Evolutionary conservation across 805 yeast genomes (phyloP).

Genomic region (Ogataea saltuana): DNA sequence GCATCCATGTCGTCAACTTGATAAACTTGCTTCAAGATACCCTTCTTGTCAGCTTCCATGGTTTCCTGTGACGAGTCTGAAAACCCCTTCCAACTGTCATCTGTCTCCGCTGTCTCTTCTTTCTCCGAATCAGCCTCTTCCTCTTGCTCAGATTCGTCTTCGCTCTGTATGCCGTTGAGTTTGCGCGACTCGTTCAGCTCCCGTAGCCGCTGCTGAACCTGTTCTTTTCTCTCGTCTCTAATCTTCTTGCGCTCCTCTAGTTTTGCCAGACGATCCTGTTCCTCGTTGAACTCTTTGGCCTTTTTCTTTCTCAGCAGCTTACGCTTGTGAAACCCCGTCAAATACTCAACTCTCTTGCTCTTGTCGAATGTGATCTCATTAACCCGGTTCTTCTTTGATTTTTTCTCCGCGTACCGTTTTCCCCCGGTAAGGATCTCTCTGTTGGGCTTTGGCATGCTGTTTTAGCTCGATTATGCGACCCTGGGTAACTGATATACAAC

Average conservation of each 20-base stretch:
- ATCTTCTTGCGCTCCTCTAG: constrained; percentile 73
- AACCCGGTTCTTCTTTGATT: constrained; percentile 64
- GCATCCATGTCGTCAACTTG: constrained; percentile 38
- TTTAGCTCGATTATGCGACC: too few relatives aligned
- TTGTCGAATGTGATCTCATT: constrained; percentile 86
- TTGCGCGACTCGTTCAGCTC: constrained; percentile 49
- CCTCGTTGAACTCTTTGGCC: constrained; percentile 74
- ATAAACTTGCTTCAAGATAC: constrained; percentile 48
- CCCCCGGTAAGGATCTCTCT: constrained; percentile 90
- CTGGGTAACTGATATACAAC: too few relatives aligned
- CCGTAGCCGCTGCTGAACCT: constrained; percentile 62
- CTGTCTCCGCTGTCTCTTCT: constrained; percentile 23
- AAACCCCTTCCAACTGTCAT: constrained; percentile 46
- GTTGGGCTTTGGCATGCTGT: constrained; percentile 47
- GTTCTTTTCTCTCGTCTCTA: constrained; percentile 69
- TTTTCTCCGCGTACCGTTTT: constrained; percentile 70
- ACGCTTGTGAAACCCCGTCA: constrained; percentile 95
- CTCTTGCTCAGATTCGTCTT: constrained; percentile 36
- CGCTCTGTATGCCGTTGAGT: constrained; percentile 31
- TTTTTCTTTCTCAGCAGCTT: constrained; percentile 84
- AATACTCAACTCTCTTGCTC: constrained; percentile 73
- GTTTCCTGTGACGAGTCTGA: constrained; percentile 25
- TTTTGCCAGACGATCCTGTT: constrained; percentile 69
- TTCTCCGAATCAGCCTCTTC: constrained; percentile 33
- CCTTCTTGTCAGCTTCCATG: constrained; percentile 24